Base-by-base conservation (phyloP, 2,329 filamentous ascomycete genomes). In the Chaetoscypha palmicola region DNA sequence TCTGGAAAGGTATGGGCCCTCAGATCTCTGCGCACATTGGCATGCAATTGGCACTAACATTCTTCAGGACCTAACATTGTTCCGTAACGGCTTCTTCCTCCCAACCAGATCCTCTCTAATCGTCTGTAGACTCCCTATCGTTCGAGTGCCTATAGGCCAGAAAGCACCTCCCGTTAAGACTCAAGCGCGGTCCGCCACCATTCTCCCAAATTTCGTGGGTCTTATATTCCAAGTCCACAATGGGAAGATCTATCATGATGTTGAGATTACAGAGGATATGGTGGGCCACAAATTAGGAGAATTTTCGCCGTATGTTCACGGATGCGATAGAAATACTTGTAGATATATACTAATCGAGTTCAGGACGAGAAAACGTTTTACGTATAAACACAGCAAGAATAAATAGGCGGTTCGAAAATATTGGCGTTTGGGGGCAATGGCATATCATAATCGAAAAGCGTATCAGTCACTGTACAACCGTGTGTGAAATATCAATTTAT, bases 281-380 rank as follows among this genome's bases (percentile, higher is more conserved):
- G 83, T 87, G 9, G 83, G 83, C 44, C 76, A 83, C 60, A 87
- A 86, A 62, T 65, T 87, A 53, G 83, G 83, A 54, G 83, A 86
- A 65, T 87, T 86, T 62, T 76, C 80, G 48, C 64, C 74, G 81
- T 86, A 73, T 58, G 81, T 11, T 22, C 9, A 40, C 12, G 5
- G n/a, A n/a, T n/a, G n/a, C n/a, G n/a, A n/a, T 38, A n/a, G 4
- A 17, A 14, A 4, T 11, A 3, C 12, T 31, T 31, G 28, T 12
- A 31, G 28, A 31, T 12, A 4, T 31, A 3, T 31, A 3, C 22
- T 28, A 11, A 16, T 7, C 10, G n/a, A 9, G 9, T 42, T 43
- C 56, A 85, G 81, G 48, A 86, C 81, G 42, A 70, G 81, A 55
- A 84, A 83, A 66, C 68, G 69, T 33, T 84, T 85, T 65, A 70